Conservation (phyloP, 768 basidiomycete species). For the Boletus tomentosulus region DNA sequence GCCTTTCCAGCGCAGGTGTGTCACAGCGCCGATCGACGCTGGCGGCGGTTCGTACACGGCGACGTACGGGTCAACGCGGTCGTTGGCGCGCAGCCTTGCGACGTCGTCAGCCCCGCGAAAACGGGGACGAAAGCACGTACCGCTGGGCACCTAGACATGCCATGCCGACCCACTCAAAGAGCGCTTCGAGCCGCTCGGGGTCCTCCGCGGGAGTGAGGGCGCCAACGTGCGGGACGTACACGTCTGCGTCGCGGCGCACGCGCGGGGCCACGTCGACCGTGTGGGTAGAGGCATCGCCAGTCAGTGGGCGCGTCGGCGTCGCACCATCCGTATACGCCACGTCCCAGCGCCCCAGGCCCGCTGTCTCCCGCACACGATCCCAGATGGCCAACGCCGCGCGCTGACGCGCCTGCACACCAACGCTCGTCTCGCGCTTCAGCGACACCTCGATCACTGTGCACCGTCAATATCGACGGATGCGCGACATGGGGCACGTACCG, state of each 20-base stretch:
- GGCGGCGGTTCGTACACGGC: slow-evolving; percentile 61
- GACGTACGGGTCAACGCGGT: slow-evolving; percentile 65
- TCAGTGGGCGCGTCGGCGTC: too few relatives aligned
- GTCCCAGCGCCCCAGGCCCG: slow-evolving; percentile 40
- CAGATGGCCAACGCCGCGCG: slow-evolving; percentile 42
- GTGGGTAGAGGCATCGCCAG: neutral
- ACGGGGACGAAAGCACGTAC: slow-evolving; percentile 29
- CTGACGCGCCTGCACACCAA: slow-evolving; percentile 35
- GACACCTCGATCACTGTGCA: slow-evolving; percentile 45
- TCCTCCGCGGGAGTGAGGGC: slow-evolving; percentile 39
- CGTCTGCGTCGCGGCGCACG: slow-evolving; percentile 27
- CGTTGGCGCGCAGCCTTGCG: slow-evolving; percentile 53
- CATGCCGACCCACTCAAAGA: slow-evolving; percentile 78
- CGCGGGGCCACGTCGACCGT: slow-evolving; percentile 19
- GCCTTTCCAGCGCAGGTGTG: slow-evolving; percentile 59
- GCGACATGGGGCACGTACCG: slow-evolving; percentile 34
- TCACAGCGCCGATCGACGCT: slow-evolving; percentile 41
- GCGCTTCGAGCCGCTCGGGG: slow-evolving; percentile 37
- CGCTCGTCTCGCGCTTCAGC: slow-evolving; percentile 37
- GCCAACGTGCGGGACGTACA: slow-evolving; percentile 39
- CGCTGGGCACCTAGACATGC: slow-evolving; percentile 62
- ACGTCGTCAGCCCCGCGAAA: neutral
- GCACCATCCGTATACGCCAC: slow-evolving; percentile 36
- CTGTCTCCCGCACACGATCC: slow-evolving; percentile 42
- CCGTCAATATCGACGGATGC: neutral